Evolutionary conservation across 192 early-diverging fungal species (phyloP), one percentile per base, ranked within the genome.

Genomic region (Coemansia sp.): DNA sequence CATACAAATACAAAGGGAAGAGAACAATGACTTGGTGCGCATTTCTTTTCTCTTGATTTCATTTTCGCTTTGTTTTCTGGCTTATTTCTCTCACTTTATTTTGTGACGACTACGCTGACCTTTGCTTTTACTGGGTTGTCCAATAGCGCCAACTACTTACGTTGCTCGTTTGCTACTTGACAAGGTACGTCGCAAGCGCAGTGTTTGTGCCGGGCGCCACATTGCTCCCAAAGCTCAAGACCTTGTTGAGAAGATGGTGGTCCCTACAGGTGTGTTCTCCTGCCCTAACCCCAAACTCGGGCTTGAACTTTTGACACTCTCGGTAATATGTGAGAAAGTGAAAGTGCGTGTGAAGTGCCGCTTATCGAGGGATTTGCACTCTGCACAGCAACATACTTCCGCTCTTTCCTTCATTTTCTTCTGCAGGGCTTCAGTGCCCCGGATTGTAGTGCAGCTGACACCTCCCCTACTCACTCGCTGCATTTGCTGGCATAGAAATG

Each of bases 31-130:
- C 24, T 22, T n/a, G n/a, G n/a, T n/a, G n/a, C 22, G 12, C 27
- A 13, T 15, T 16, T 65, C 46, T 46, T 8, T 49, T 47, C 31
- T 34, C 29, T 33, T 65, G 27, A 50, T 44, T 65, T 34, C 4
- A 27, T 31, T 50, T 47, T 31, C 15, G 1, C 41, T 15, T 18
- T 15, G 8, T 46, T 16, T 22, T 36, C 20, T 39, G 1, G 27
- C 10, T 60, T 60, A 6, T 9, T 70, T 41, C 11, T 70, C 34
- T 41, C 34, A 2, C 33, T 46, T 71, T 44, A 11, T 41, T 55
- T 64, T 43, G 41, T 44, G 41, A 27, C 62, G 18, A 41, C 39
- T 7, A 5, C 24, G 24, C 18, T 10, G 20, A 44, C 40, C n/a
- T 44, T 64, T 24, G 3, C 31, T 34, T 58, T 58, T 29, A 58